Evolutionary conservation across 2,329 filamentous ascomycete species (phyloP), one percentile per base, ranked within the genome.

Genomic region (Calonectria leucothoes): DNA sequence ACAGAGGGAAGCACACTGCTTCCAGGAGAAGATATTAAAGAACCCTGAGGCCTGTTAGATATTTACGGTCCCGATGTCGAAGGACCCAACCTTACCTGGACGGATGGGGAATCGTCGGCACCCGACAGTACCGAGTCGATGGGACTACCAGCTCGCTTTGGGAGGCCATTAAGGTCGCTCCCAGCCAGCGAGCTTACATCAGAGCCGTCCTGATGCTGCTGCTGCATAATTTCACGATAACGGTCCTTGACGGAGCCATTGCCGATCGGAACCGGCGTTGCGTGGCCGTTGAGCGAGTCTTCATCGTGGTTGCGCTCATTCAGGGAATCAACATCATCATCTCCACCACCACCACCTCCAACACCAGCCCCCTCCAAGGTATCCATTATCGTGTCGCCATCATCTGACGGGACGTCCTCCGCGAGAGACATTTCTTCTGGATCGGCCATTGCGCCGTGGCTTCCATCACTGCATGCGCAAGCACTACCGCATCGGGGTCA

Each of bases 101-200:
- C 83, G 23, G 96, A 98, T 29, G 94, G 94, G 11, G 94, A 93
- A 82, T 98, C 94, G 81, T 97, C 95, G 25, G 94, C 94, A 31
- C 92, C 93, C 6, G 95, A 98, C 71, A 91, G 83, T 33, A 92
- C 83, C 17, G 94, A 95, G 76, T 90, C 92, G 65, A 90, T 88
- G 10, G 93, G 93, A 80, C 94, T 97, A 55, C 90, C 91, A 48
- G 88, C 87, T 78, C 90, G 88, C 74, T 86, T 85, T 45, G 90
- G 89, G 31, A 89, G 78, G 61, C 86, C 88, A 77, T 90, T 89
- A n/a, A 86, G 75, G 45, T 82, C 83, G 72, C 80, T 82, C 37
- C 85, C 87, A 74, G 89, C 89, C 29, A 86, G 82, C n/a, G 88
- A 90, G 69, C 87, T 88, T 74, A 88, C 86, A 69, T 91, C 89